These are phyloP conservation scores for Fomitopsis serialis DNA, from an alignment of 768 basidiomycete genomes.

Conservation along the genomic window DNA sequence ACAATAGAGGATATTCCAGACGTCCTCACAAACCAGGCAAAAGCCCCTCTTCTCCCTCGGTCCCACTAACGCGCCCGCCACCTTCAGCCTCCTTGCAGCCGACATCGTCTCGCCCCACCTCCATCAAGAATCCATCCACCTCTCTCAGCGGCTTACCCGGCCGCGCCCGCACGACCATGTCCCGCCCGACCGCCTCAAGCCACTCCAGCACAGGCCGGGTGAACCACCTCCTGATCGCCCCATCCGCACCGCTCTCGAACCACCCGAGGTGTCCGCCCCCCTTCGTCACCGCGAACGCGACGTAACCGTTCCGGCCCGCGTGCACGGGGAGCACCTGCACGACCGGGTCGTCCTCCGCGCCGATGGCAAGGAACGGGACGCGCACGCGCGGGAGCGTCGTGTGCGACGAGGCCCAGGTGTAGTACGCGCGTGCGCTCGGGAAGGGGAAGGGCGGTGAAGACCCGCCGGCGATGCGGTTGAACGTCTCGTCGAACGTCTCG, in stretches of 20 bases:
- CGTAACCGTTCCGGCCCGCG: slow-evolving; percentile 41
- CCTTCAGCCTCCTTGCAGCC: too few species aligned
- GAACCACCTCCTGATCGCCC: slow-evolving; percentile 40
- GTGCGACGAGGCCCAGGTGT: slow-evolving; percentile 54
- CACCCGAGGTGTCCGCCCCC: slow-evolving; percentile 83
- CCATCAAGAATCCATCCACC: slow-evolving; percentile 56
- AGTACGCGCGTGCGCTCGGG: slow-evolving; percentile 40
- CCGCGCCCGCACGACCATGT: slow-evolving; percentile 34
- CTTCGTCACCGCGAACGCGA: slow-evolving; percentile 55
- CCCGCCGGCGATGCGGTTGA: slow-evolving; percentile 67
- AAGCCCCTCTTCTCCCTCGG: too few species aligned
- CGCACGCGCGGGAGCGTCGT: slow-evolving; percentile 49
- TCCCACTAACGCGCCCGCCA: too few species aligned
- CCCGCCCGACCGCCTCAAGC: slow-evolving; percentile 53
- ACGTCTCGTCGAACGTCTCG: slow-evolving; percentile 52
- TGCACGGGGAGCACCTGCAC: slow-evolving; percentile 59
- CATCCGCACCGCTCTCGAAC: slow-evolving; percentile 42
- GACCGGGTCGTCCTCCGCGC: slow-evolving; percentile 77
- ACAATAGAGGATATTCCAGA: too few species aligned
- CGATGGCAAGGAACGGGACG: slow-evolving; percentile 73
- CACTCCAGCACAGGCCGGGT: slow-evolving; percentile 68
- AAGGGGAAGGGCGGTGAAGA: slow-evolving; percentile 44
- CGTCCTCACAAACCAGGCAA: too few species aligned
- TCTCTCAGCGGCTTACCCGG: slow-evolving; percentile 34
- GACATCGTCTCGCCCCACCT: slow-evolving; percentile 49